Conservation (phyloP, 345 rosid species). For the Brassica rapa region DNA sequence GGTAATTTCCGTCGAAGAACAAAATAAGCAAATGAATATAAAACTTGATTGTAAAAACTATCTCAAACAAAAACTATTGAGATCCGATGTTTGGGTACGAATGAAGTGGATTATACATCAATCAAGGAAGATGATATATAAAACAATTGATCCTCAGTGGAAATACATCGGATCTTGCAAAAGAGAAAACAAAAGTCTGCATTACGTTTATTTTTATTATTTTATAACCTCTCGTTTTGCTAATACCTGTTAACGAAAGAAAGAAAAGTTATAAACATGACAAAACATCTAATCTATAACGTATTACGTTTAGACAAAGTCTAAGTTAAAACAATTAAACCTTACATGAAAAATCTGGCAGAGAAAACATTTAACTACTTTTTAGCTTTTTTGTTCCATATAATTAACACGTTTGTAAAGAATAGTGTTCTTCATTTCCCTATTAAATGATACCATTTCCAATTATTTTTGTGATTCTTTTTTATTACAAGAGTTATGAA, state of each 20-base stretch:
- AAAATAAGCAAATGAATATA: no score
- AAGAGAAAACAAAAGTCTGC: slow-evolving; percentile 36
- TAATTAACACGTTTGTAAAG: neutral
- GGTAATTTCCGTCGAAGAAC: no score
- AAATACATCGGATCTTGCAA: slow-evolving; percentile 39
- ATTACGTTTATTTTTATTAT: slow-evolving; percentile 26
- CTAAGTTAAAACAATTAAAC: neutral
- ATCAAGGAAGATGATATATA: neutral
- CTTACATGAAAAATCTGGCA: neutral
- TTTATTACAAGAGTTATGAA: no score
- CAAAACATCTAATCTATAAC: neutral
- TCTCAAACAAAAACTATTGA: no score
- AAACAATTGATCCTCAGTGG: slow-evolving; percentile 17
- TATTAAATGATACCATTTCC: no score
- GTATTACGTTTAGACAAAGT: neutral
- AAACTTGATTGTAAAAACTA: neutral
- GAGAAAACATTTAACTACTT: neutral
- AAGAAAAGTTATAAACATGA: neutral
- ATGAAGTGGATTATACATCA: slow-evolving; percentile 6
- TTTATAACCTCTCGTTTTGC: neutral
- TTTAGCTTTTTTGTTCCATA: neutral
- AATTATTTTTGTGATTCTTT: no score
- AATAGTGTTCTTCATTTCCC: neutral
- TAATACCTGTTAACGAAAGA: neutral
- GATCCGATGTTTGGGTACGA: neutral